Conservation (phyloP, 2,329 filamentous ascomycete species). For the Colletotrichum sp. region DNA sequence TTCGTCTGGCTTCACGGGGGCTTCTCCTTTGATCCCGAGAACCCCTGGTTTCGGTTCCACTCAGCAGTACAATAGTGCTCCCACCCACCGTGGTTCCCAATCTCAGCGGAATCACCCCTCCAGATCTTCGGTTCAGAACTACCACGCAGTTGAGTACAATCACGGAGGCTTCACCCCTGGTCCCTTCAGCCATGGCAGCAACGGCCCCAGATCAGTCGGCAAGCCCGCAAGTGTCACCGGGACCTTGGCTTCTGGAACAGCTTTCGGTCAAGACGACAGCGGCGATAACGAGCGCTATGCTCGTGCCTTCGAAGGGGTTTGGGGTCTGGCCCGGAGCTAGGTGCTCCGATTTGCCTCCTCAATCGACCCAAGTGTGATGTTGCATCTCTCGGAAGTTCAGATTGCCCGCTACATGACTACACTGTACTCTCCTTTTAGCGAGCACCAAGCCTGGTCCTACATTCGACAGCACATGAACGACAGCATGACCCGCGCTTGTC, state of each 20-base stretch:
- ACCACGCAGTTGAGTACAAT: neutral
- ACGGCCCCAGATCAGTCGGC: neutral
- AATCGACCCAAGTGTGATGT: neutral
- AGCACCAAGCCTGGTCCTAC: conserved; percentile 43
- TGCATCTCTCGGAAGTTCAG: neutral
- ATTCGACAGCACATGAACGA: conserved; percentile 45
- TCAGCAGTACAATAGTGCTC: neutral
- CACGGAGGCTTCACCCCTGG: neutral
- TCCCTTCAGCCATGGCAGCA: neutral
- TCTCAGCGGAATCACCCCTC: neutral
- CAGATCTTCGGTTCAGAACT: neutral
- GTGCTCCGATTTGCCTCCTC: conserved; percentile 17
- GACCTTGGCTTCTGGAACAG: neutral
- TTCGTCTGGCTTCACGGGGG: neutral
- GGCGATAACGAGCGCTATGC: conserved; percentile 17
- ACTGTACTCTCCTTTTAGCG: conserved; percentile 30
- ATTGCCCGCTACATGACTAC: conserved; percentile 18
- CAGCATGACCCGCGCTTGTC: conserved; percentile 43
- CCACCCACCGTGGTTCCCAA: neutral
- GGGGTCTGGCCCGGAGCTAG: conserved; percentile 20
- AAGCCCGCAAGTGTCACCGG: neutral
- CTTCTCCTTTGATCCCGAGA: neutral
- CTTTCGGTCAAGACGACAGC: neutral
- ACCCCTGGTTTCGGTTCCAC: neutral
- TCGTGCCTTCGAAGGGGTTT: conserved; percentile 18